Conservation (phyloP, 1,284 basidiomycete species). For the Apiotrichum brassicae region DNA sequence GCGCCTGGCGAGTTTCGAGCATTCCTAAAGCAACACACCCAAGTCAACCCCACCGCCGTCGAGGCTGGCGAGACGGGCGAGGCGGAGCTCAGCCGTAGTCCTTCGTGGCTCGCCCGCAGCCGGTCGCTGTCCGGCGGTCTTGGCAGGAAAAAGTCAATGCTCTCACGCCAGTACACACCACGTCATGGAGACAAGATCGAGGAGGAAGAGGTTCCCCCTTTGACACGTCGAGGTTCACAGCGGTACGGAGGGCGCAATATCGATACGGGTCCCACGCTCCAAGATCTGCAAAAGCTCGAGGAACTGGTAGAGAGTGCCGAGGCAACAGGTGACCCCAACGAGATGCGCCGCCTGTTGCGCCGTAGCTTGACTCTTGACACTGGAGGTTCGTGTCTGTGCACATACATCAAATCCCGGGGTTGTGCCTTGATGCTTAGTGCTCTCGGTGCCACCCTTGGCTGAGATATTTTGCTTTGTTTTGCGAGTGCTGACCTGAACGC, state of each 20-base stretch:
- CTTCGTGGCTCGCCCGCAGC: conserved; percentile 36
- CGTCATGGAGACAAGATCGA: conserved; percentile 66
- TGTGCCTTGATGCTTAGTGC: too few species aligned
- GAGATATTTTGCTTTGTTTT: too few species aligned
- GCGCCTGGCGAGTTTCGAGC: conserved; percentile 91
- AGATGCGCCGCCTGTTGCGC: conserved; percentile 71
- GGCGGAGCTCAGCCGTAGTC: conserved; percentile 26
- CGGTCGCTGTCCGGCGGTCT: conserved; percentile 52
- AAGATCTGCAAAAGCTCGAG: conserved; percentile 86
- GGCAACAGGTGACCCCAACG: conserved; percentile 72
- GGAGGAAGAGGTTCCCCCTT: conserved; percentile 58
- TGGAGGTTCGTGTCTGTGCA: conserved; percentile 52
- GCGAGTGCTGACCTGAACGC: conserved; percentile 7
- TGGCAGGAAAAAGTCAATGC: conserved; percentile 77
- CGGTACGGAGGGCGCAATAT: conserved; percentile 50
- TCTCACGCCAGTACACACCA: conserved; percentile 79
- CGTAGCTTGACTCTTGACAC: conserved; percentile 79
- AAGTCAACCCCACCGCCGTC: conserved; percentile 46
- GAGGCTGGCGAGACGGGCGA: conserved; percentile 27
- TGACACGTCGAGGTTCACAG: conserved; percentile 58
- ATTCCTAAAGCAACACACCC: conserved; percentile 88
- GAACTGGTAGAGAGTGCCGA: conserved; percentile 82
- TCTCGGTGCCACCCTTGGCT: too few species aligned
- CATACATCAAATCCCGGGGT: too few species aligned
- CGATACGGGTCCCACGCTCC: conserved; percentile 74